These are phyloP conservation scores for Camellia granthamiana DNA, from an alignment of 148 eudicot species.

Conservation along the genomic window DNA sequence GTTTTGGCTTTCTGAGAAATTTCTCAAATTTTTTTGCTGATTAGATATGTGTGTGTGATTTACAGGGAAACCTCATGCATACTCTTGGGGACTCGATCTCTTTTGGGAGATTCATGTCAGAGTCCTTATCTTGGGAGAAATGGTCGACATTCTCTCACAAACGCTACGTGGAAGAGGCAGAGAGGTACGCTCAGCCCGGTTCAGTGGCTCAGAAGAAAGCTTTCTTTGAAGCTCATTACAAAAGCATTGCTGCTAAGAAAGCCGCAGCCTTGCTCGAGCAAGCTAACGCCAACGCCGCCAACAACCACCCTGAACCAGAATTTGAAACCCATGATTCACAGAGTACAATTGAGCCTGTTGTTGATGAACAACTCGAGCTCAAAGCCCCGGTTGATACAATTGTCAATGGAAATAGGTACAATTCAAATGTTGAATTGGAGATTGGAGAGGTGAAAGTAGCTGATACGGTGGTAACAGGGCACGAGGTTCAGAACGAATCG, in stretches of 20 bases:
- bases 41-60: not conserved
- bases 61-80: conserved; percentile 50
- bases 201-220: conserved; percentile 91
- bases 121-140: conserved; percentile 76
- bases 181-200: conserved; percentile 69
- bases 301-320: not conserved
- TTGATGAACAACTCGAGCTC: not conserved
- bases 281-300: conserved; percentile 20
- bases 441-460: not conserved
- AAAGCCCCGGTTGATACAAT: conserved; percentile 9
- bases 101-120: conserved; percentile 67
- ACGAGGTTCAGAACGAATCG: not conserved
- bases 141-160: conserved; percentile 76
- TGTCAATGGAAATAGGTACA: conserved; percentile 27
- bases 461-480: not conserved
- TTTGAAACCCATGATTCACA: not conserved
- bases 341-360: not conserved
- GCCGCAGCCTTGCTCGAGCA: conserved; percentile 68
- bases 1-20: not conserved
- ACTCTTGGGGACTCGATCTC: conserved; percentile 64
- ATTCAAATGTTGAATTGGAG: not conserved
- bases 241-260: conserved; percentile 75
- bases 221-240: conserved; percentile 91
- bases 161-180: conserved; percentile 71
- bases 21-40: not conserved